phyloP scores from a whole-genome alignment of 2,329 filamentous ascomycete genomes.

The Xylaria sp. region DNA sequence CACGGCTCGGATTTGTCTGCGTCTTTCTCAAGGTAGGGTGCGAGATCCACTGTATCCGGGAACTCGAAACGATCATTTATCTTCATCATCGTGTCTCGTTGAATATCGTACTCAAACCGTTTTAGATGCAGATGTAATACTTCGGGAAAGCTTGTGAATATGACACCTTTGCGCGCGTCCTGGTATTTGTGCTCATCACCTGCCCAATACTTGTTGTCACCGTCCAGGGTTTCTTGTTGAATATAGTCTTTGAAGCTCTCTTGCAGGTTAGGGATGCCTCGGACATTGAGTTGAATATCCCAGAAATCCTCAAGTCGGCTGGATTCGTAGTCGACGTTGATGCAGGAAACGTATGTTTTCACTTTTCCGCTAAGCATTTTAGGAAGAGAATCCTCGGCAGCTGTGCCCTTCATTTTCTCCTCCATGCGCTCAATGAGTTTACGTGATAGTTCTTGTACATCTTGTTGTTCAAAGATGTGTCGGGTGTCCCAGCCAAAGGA shows the following conservation, averaged over 20 bases:
- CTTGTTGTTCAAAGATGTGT: constrained; percentile 98
- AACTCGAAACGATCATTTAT: constrained; percentile 95
- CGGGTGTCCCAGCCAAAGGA: constrained; percentile 98
- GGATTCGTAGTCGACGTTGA: constrained; percentile 97
- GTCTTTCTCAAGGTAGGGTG: constrained; percentile 86
- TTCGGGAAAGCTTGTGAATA: constrained; percentile 94
- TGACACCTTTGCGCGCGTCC: constrained; percentile 97
- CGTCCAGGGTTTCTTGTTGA: constrained; percentile 94
- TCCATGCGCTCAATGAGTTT: constrained; percentile 98
- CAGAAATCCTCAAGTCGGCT: constrained; percentile 97
- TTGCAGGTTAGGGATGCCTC: constrained; percentile 89
- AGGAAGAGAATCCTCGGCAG: constrained; percentile 86
- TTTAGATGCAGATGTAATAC: constrained; percentile 96
- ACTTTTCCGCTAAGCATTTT: constrained; percentile 97
- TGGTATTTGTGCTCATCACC: constrained; percentile 90
- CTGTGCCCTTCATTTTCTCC: constrained; percentile 97
- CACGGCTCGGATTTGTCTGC: constrained; percentile 90
- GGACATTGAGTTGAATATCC: constrained; percentile 98
- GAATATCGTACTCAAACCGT: constrained; percentile 97
- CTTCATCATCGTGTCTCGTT: constrained; percentile 98
- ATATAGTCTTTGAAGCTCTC: constrained; percentile 98
- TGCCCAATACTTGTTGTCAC: constrained; percentile 98
- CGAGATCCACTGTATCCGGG: constrained; percentile 83
- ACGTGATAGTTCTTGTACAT: constrained; percentile 95
- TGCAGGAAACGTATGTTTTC: constrained; percentile 98